Base-by-base conservation (phyloP, 495 filamentous ascomycete genomes). In the Neurospora sp. region DNA sequence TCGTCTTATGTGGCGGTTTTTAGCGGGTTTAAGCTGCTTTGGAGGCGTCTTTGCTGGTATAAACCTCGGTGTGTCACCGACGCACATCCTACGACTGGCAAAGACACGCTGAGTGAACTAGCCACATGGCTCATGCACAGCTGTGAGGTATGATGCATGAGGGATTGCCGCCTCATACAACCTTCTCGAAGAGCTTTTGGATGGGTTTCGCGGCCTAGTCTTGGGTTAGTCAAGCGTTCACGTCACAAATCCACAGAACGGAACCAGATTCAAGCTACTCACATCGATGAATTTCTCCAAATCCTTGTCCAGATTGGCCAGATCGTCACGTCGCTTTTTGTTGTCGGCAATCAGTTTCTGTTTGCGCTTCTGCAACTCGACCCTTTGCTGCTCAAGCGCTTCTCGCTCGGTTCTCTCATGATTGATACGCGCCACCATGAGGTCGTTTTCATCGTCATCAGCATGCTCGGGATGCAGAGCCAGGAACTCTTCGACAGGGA, bases 401-500 rank as follows among this genome's bases (percentile, higher is more conserved):
- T 97, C 92, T 21, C 96, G 91, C 75, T 95, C 93, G 39, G 86
- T 86, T 75, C 94, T 89, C 83, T 99, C 96, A 81, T 98, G 92
- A 73, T 94, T 90, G 82, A 99, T 94, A 36, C 95, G 92, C 62
- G 94, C 94, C 39, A 94, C 89, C 90, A 97, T 98, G 71, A 97
- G 82, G 9, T 91, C 88, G 79, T 93, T 90, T 76, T 95, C 90
- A 76, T 91, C 88, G 28, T 85, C 86, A 37, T 91, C 85, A 21
- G 83, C 84, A 77, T 92, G 88, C 73, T 97, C 90, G 19, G 95
- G 94, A 74, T 92, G 89, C n/a, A 89, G 79, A 7, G 87, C 85
- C 1, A 98, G 86, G 78, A 97, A 98, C 62, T 96, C 91, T 40
- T 93, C 92, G 54, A 91, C 86, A 5, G 93, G 88, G 13, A 97